Conservation (phyloP, 1,139 yeast species). For the Debaryomyces fabryi region DNA sequence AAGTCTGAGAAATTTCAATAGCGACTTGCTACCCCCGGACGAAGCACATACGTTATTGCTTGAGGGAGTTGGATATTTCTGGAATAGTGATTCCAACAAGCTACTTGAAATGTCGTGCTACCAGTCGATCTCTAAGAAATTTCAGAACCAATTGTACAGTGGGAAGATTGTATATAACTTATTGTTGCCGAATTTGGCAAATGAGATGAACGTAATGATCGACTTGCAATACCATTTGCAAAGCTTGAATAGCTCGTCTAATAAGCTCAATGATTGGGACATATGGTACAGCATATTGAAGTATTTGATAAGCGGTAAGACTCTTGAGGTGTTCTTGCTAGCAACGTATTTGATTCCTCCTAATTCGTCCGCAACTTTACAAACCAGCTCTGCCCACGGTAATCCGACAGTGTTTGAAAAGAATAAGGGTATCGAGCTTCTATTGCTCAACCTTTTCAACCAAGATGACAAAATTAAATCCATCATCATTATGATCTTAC, state of each 20-base stretch:
- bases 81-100: conserved; percentile 47
- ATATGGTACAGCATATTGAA: conserved; percentile 51
- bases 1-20: conserved; percentile 42
- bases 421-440: conserved; percentile 49
- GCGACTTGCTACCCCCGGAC: conserved; percentile 21
- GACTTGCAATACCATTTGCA: conserved; percentile 50
- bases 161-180: conserved; percentile 39
- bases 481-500: conserved; percentile 46
- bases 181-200: conserved; percentile 40
- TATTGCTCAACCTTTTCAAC: conserved; percentile 39
- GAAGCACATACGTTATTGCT: conserved; percentile 34
- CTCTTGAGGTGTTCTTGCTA: conserved; percentile 44
- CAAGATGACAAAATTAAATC: conserved; percentile 43
- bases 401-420: conserved; percentile 49
- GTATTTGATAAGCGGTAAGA: conserved; percentile 47
- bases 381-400: conserved; percentile 42
- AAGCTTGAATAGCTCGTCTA: conserved; percentile 29
- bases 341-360: conserved; percentile 50
- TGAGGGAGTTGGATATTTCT: conserved; percentile 49
- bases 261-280: conserved; percentile 31
- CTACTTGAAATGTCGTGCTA: conserved; percentile 48
- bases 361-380: conserved; percentile 43
- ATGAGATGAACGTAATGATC: conserved; percentile 47
- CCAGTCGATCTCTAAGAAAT: conserved; percentile 42
- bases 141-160: conserved; percentile 39